These are phyloP conservation scores for Wickerhamomyces bisporus DNA, from an alignment of 805 yeast species.

Conservation along the genomic window DNA sequence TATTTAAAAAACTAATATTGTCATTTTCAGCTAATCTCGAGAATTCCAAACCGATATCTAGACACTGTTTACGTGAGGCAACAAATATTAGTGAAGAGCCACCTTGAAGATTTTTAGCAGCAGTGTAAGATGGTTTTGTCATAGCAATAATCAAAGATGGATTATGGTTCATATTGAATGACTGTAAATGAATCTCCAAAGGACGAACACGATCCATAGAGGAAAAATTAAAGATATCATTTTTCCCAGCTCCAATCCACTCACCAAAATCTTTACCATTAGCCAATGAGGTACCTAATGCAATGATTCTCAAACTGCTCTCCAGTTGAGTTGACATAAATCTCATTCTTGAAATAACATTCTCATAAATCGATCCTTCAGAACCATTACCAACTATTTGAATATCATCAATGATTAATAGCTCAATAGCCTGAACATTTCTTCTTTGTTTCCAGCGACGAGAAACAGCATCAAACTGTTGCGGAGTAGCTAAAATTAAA, in stretches of 20 bases:
- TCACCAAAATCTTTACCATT: constrained; percentile 75
- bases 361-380: constrained; percentile 64
- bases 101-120: constrained; percentile 30
- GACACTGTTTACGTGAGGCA: constrained; percentile 47
- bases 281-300: constrained; percentile 62
- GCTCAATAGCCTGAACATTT: constrained; percentile 60
- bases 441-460: constrained; percentile 81
- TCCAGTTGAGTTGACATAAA: constrained; percentile 66
- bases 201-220: constrained; percentile 55
- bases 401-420: constrained; percentile 68
- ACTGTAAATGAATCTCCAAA: constrained; percentile 52
- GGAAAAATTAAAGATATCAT: constrained; percentile 61
- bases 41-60: constrained; percentile 46
- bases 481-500: constrained; percentile 71
- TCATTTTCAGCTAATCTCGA: constrained; percentile 33
- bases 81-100: constrained; percentile 47
- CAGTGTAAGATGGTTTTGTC: constrained; percentile 44
- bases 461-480: constrained; percentile 66
- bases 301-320: constrained; percentile 56
- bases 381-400: constrained; percentile 58
- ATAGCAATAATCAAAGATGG: constrained; percentile 48
- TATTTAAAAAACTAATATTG: constrained; percentile 34
- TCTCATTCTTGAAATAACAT: constrained; percentile 62
- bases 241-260: constrained; percentile 75
- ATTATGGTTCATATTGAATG: constrained; percentile 41